These are phyloP conservation scores for Yamadazyma endophytica DNA, from an alignment of 805 yeast species.

Conservation along the genomic window DNA sequence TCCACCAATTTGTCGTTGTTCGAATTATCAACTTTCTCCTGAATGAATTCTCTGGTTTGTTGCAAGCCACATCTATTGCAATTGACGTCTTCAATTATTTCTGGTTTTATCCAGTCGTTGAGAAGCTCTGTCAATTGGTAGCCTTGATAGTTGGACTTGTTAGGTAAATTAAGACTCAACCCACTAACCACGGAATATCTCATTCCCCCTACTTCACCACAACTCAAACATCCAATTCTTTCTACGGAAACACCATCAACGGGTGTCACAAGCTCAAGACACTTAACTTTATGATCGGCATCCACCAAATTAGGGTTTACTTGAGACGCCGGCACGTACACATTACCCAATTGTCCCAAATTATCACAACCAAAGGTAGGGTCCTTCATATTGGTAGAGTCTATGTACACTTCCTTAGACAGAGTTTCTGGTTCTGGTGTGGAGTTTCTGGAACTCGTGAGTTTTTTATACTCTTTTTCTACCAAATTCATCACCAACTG, in stretches of 20 bases:
- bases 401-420: slow-evolving; percentile 14
- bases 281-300: slow-evolving; percentile 41
- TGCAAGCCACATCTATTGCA: slow-evolving; percentile 87
- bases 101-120: slow-evolving; percentile 70
- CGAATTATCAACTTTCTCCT: slow-evolving; percentile 44
- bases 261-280: slow-evolving; percentile 70
- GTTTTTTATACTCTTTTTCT: slow-evolving; percentile 51
- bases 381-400: slow-evolving; percentile 18
- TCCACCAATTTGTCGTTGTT: slow-evolving; percentile 28
- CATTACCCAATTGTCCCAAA: slow-evolving; percentile 58
- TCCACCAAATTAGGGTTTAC: slow-evolving; percentile 65
- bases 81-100: slow-evolving; percentile 87
- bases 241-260: slow-evolving; percentile 88
- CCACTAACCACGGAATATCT: slow-evolving; percentile 78
- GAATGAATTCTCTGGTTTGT: slow-evolving; percentile 52
- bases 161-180: slow-evolving; percentile 64
- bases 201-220: slow-evolving; percentile 94
- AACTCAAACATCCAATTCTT: slow-evolving; percentile 81
- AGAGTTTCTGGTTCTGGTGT: slow-evolving; percentile 20
- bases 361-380: slow-evolving; percentile 36
- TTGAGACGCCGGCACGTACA: slow-evolving; percentile 68
- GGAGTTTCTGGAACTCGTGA: slow-evolving; percentile 15
- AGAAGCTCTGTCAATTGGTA: slow-evolving; percentile 48
- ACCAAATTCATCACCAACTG: slow-evolving; percentile 68
- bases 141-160: slow-evolving; percentile 26